Base-by-base conservation (phyloP, 345 rosid species). In the Cardamine resedifolia region DNA sequence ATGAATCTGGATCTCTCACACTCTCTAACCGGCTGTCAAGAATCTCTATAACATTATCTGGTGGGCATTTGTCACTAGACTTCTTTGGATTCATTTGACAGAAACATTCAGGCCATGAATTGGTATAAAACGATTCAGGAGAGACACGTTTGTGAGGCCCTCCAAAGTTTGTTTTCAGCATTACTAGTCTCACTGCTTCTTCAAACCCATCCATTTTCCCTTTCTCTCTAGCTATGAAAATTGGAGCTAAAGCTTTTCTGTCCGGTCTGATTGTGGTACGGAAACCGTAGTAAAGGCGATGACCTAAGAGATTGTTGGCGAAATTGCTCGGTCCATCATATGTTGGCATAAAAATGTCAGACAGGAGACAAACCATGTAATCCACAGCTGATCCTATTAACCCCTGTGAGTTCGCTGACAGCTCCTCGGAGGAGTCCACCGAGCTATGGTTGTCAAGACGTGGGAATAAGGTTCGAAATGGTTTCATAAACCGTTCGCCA, bases 321-420 rank as follows among this genome's bases (percentile, higher is more conserved):
- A 92, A 96, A 81, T 96, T 96, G 88, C 99, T 96, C 11, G 99
- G 99, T 64, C 99, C 99, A 58, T 95, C 99, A 61, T 95, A 95
- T 45, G 99, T 95, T 72, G 98, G 98, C 97, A 95, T 84, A 66
- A 95, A 95, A 61, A 95, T 90, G 81, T 92, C 97, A 10, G 98
- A 89, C 24, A 92, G 96, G 26, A 96, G 90, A 81, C 99, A 92
- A 53, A 96, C 98, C 97, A 96, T 92, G 85, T 96, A 96, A 90
- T 96, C 99, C 64, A 96, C 99, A 62, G 98, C 99, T 58, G 99
- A 96, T 38, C 99, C 99, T 75, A 90, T 48, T 72, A 96, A 81
- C 16, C 99, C 99, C 30, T 48, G 85, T 34, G 83, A 77, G 66
- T 85, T 87, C 26, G 84, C 69, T 56, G 79, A 78, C 12, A 88